Percentiles rank a stretch among this genome's conserved stretches.
These are phyloP conservation scores for Saccharomyces kudriavzevii DNA, from an alignment of 805 yeast genomes.

Conservation along the genomic window DNA sequence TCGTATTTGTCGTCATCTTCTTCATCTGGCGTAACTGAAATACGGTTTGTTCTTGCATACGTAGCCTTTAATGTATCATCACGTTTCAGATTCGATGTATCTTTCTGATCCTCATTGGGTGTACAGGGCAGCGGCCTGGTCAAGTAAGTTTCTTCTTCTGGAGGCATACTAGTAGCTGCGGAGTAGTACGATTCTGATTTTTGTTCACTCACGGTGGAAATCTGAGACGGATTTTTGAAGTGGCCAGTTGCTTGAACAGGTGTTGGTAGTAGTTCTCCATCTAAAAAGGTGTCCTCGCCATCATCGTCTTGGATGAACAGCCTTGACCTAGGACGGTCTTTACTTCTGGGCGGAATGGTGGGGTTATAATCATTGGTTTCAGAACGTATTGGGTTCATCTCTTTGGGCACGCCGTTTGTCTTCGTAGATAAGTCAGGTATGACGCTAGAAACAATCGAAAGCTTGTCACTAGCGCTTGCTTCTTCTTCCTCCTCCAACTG, in stretches of 20 bases:
- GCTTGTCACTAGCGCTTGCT: not conserved
- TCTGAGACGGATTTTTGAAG: not conserved
- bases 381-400: conserved; percentile 16
- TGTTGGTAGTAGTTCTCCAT: conserved; percentile 1
- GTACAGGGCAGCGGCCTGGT: conserved; percentile 18
- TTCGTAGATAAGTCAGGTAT: conserved; percentile 19
- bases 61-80: not conserved
- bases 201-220: not conserved
- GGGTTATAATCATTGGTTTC: conserved; percentile 22
- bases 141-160: conserved; percentile 12
- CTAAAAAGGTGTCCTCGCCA: conserved; percentile 1
- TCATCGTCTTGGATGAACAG: conserved; percentile 15
- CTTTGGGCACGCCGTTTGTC: conserved; percentile 7
- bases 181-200: conserved; percentile 19
- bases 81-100: not conserved
- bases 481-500: not conserved
- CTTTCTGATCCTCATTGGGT: conserved; percentile 4
- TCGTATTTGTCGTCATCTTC: not conserved
- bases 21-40: not conserved
- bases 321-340: conserved; percentile 27
- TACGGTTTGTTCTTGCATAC: not conserved
- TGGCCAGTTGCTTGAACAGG: not conserved
- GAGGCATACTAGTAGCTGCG: conserved; percentile 14
- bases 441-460: conserved; percentile 22
- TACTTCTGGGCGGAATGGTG: conserved; percentile 28